These are phyloP conservation scores for Talaromyces rugulosus DNA, from an alignment of 2,329 filamentous ascomycete species.

Conservation along the genomic window DNA sequence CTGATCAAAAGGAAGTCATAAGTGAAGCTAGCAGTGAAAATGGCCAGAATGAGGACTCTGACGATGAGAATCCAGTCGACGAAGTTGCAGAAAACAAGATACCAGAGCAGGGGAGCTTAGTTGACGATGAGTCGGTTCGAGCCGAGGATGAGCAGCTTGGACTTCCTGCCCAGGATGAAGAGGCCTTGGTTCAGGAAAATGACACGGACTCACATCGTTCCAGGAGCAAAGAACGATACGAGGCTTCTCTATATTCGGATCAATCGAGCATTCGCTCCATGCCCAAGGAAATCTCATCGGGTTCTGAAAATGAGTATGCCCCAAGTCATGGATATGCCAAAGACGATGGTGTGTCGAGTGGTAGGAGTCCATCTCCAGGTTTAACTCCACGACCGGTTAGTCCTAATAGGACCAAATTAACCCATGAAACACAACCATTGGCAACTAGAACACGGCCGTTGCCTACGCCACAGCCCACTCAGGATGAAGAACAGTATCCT, in stretches of 20 bases:
- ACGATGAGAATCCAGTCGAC: background rate
- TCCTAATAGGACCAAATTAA: background rate
- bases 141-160: background rate
- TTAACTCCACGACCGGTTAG: background rate
- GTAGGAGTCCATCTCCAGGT: background rate
- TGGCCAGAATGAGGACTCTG: background rate
- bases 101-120: background rate
- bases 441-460: constrained; percentile 6
- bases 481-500: constrained; percentile 2
- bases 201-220: background rate
- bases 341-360: background rate
- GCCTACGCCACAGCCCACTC: constrained; percentile 10
- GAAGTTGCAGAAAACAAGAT: background rate
- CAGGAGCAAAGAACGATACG: background rate
- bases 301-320: background rate
- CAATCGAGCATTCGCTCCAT: background rate
- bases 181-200: background rate
- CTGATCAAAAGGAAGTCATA: background rate
- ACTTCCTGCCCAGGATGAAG: background rate
- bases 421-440: background rate
- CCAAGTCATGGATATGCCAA: background rate
- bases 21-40: background rate
- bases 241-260: background rate
- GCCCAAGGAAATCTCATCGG: background rate
- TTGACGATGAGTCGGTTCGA: background rate